phyloP scores from a whole-genome alignment of 305 asterid species.

The Ajuga reptans region DNA sequence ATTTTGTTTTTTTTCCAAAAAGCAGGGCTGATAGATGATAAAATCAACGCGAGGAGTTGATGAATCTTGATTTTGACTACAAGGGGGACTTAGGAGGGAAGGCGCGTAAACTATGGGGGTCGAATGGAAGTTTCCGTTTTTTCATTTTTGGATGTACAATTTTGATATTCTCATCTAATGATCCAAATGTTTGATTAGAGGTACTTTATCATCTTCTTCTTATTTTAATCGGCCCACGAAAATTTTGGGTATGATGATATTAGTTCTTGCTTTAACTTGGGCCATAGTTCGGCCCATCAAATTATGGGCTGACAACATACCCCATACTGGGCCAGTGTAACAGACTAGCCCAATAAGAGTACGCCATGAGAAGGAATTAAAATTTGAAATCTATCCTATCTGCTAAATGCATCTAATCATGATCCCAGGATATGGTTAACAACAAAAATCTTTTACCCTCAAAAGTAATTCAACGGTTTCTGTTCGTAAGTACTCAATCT shows the following conservation, averaged over 20 bases:
- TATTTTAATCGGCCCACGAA: no score
- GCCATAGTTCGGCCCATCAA: no score
- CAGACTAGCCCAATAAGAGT: background rate
- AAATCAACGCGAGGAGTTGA: background rate
- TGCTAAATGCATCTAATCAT: background rate
- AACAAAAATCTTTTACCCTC: no score
- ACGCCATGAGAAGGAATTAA: background rate
- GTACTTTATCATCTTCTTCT: no score
- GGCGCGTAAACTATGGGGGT: constrained; percentile 1
- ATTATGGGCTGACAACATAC: no score
- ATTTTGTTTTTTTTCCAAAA: background rate
- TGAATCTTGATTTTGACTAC: background rate
- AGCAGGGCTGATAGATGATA: background rate
- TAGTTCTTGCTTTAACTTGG: no score
- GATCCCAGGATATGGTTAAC: background rate
- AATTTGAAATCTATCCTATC: background rate
- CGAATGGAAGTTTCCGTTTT: background rate
- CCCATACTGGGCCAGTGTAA: no score
- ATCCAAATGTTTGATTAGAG: no score
- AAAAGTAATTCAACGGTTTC: no score
- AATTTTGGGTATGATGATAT: no score
- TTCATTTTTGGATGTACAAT: background rate
- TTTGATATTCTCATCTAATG: no score
- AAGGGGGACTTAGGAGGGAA: constrained; percentile 7
- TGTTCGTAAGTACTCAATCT: no score